phyloP scores from a whole-genome alignment of 495 filamentous ascomycete genomes.

The Cercophora samala region DNA sequence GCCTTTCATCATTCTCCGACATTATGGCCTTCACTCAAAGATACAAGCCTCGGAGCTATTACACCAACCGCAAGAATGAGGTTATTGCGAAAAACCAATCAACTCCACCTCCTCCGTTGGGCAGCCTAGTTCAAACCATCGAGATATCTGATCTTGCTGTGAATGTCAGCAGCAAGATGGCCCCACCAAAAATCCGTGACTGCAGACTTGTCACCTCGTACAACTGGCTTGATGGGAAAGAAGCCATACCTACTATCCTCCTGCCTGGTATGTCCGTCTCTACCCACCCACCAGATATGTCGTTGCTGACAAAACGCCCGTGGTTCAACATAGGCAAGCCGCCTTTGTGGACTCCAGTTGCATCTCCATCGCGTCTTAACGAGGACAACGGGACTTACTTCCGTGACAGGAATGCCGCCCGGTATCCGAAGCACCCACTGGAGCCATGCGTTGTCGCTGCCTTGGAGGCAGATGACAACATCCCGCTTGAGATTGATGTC shows the following conservation, averaged over 20 bases:
- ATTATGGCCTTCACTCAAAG: not conserved
- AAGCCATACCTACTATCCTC: conserved; percentile 15
- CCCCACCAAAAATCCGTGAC: conserved; percentile 9
- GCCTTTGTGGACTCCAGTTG: conserved; percentile 55
- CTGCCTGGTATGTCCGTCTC: conserved; percentile 21
- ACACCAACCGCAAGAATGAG: not conserved
- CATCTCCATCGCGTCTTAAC: conserved; percentile 35
- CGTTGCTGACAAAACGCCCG: not conserved
- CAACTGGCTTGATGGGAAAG: conserved; percentile 23
- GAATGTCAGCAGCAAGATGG: not conserved
- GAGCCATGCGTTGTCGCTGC: conserved; percentile 52
- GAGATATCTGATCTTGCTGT: conserved; percentile 6
- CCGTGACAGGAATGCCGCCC: conserved; percentile 62
- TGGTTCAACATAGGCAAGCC: conserved; percentile 46
- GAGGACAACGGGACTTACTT: conserved; percentile 54
- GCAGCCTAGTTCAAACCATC: conserved; percentile 27
- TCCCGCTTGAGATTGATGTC: conserved; percentile 49
- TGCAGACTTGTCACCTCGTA: conserved; percentile 20
- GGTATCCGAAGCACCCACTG: conserved; percentile 53
- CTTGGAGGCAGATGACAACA: conserved; percentile 25
- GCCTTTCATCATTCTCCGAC: not conserved
- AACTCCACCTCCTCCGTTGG: conserved; percentile 4
- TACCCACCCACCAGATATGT: not conserved
- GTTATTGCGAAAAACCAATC: not conserved
- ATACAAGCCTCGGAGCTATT: not conserved